Base-by-base conservation (phyloP, 768 basidiomycete species). In the Boletus reticulatus region DNA sequence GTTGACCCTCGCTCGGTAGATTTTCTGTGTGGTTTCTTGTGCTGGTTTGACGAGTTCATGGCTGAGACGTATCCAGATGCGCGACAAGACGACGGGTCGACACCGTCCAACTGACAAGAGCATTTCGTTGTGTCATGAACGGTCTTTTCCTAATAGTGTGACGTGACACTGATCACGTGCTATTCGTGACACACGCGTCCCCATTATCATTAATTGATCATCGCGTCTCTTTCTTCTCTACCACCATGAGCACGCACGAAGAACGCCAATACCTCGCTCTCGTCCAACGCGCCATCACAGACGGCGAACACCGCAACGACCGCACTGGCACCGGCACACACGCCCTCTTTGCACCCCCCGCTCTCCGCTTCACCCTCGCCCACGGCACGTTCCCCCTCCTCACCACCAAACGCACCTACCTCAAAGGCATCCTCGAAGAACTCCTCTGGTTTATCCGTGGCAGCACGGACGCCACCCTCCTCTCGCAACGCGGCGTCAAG, bases 311-410 rank as follows among this genome's bases (percentile, higher is more conserved):
- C 11, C 86, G 96, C 32, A 84, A 89, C 52, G 96, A 99, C 67
- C 85, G 96, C 47, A 99, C 96, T 0, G 96, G 96, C 17, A 98
- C 96, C 0, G 96, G 96, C 51, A 98, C 95, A 11, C 74, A 92
- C 62, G 88, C 95, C 48, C 69, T 96, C 69, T 98, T 99, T 67
- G 95, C 94, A 0, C 96, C 96, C 7, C 89, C 88, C 3, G 80
- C 86, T 13, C 76, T 99, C 48, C 89, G 94, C 16, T 99, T 99
- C 79, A 89, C 90, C 16, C 87, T 98, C 53, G 74, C 81, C 7
- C 69, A 89, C 68, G 75, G 79, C 50, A 83, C 86, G 5, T 78
- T 99, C 4, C 96, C 96, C 4, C 83, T 98, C 14, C 78, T 98
- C 38, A 98, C 96, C 19, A 99, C 96, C 0, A 99, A 99, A 71